Base-by-base conservation (phyloP, 2,329 filamentous ascomycete genomes). In the Colletotrichum liaoningense region DNA sequence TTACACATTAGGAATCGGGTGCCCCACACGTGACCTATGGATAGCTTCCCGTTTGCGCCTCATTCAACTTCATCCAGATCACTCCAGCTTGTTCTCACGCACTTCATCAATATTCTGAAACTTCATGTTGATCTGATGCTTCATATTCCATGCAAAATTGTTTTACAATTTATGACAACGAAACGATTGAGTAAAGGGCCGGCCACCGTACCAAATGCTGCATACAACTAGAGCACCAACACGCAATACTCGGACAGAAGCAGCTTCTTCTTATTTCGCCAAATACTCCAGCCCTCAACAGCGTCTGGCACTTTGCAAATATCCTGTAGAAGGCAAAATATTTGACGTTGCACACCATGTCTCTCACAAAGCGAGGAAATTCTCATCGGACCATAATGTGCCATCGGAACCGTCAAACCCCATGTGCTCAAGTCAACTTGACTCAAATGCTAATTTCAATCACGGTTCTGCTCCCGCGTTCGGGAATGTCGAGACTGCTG, bases 1-100 rank as follows among this genome's bases (percentile, higher is more conserved):
- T 19, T 57, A 46, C 70, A 69, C 65, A 56, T 74, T 63, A 55
- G 66, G 67, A 66, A 70, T n/a, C 24, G 6, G 30, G 28, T n/a
- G 60, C 56, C 69, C 69, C 60, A 69, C 73, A 75, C 70, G 73
- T 75, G 73, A 75, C 73, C 71, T 70, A 28, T 62, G 28, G 72
- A 74, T 57, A 22, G 46, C 70, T 73, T 55, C 66, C 38, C 46
- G 46, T 63, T 46, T 57, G 62, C 69, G 62, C 62, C 30, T 64
- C 62, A 54, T 26, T 22, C 46, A 64, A 64, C 62, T 22, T 64
- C 62, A 38, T 16, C 38, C 5, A 14, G 35, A 26, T 26, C 12
- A 3, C 4, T 9, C 9, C 42, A n/a, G 22, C 16, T 62, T 30
- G 16, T 26, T 9, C 3, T n/a, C 24, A 12, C 16, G 22, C 14